Base-by-base conservation (phyloP, 83 land plant species). In the Diphasiastrum complanatum region DNA sequence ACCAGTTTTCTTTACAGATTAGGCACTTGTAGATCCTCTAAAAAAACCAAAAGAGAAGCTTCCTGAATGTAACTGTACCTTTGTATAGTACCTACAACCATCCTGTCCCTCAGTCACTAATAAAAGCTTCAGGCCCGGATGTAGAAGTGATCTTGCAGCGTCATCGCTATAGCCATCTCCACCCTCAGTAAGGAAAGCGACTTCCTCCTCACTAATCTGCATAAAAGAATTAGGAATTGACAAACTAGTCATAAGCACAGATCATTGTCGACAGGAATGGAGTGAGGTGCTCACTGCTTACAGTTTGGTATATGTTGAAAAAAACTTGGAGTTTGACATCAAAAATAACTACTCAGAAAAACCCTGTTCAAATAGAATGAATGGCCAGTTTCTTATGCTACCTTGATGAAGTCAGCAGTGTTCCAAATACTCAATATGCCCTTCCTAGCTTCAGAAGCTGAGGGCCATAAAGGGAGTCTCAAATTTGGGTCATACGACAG, bases 401-500 rank as follows among this genome's bases (percentile, higher is more conserved):
- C 85, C 74, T 84, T 84, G 61, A 81, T 81, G 33, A 84, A 46
- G 48, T 84, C 85, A 0, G 79, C 79, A 61, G 75, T 41, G 40
- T 84, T 73, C 84, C 84, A 84, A 14, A 84, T 81, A 65, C 80
- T 78, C 75, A 74, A 60, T 57, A 81, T 81, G 75, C 66, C 73
- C 35, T 75, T 53, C 28, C 68, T 60, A 1, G 85, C 84, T 28
- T 53, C 75, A 55, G 75, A 63, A 6, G 80, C 53, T 22, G 87
- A 83, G 20, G 92, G 77, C 92, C 92, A 86, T 53, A 86, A 64
- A 5, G 92, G 87, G 52, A 86, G 66, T 59, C 92, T 34, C 1
- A 86, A 78, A 57, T 86, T 86, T 2, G 87, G 87, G 28, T 86
- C 91, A 54, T 78, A 86, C 2, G 91, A 86, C 30, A 86, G 76